A percentile compares a stretch with the other conserved stretches of the same genome.
phyloP scores from a whole-genome alignment of 306 rosid genomes.

The Pueraria montana region DNA sequence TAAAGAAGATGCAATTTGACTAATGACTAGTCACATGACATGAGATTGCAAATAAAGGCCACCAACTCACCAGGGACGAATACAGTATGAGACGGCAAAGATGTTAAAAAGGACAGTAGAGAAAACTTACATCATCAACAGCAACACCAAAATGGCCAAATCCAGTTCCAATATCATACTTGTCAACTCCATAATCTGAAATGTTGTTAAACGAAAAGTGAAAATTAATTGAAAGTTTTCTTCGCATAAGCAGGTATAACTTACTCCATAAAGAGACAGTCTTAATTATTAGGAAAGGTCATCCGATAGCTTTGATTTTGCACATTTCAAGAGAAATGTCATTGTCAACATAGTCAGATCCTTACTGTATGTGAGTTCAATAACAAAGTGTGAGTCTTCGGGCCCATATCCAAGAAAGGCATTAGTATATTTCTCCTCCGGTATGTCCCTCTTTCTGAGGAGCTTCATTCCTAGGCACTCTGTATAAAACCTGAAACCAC shows the following conservation, averaged over 20 bases:
- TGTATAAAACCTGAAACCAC: slow-evolving; percentile 85
- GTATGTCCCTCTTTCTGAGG: slow-evolving; percentile 94
- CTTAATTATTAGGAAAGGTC: slow-evolving; percentile 8
- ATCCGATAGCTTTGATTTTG: not conserved
- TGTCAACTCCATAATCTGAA: slow-evolving; percentile 95
- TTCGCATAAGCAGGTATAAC: slow-evolving; percentile 32
- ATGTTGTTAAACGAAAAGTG: slow-evolving; percentile 44
- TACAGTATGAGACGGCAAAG: slow-evolving; percentile 29
- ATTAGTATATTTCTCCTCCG: slow-evolving; percentile 95
- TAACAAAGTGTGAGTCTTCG: slow-evolving; percentile 95
- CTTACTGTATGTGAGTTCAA: slow-evolving; percentile 97
- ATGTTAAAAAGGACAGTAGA: slow-evolving; percentile 33
- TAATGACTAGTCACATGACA: slow-evolving; percentile 13
- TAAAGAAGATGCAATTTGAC: not conserved
- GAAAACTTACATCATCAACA: slow-evolving; percentile 89
- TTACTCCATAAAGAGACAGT: slow-evolving; percentile 37
- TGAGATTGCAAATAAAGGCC: slow-evolving; percentile 37
- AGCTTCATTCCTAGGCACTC: slow-evolving; percentile 99
- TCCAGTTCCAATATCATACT: slow-evolving; percentile 89
- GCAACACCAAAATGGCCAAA: slow-evolving; percentile 97
- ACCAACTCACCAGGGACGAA: slow-evolving; percentile 23
- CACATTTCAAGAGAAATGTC: slow-evolving; percentile 15
- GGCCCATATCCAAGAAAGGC: slow-evolving; percentile 99
- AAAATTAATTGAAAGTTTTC: slow-evolving; percentile 40
- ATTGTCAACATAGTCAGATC: slow-evolving; percentile 35